These are phyloP conservation scores for Neospora caninum DNA, from an alignment of 169 alveolate species.

Conservation along the genomic window DNA sequence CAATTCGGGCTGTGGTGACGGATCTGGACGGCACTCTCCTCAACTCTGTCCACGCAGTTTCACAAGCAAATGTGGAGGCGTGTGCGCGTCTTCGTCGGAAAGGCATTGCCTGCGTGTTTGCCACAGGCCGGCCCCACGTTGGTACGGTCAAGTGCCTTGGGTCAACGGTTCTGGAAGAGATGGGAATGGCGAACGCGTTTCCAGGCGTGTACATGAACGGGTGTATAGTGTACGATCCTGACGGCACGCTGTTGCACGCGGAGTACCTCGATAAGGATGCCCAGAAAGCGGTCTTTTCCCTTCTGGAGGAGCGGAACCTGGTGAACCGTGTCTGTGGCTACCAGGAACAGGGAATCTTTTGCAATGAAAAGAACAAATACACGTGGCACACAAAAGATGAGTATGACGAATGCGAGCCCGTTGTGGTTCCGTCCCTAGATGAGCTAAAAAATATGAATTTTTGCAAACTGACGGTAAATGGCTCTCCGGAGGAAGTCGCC, in stretches of 20 bases:
- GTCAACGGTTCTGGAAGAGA: background rate
- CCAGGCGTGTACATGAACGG: constrained; percentile 79
- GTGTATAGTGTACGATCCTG: constrained; percentile 67
- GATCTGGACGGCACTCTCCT: constrained; percentile 66
- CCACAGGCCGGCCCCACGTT: constrained; percentile 58
- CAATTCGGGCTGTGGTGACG: constrained; percentile 45
- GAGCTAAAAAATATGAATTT: constrained; percentile 31
- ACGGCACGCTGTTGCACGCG: constrained; percentile 65
- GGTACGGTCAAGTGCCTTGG: constrained; percentile 56
- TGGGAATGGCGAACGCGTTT: constrained; percentile 54
- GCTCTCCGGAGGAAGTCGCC: constrained; percentile 63
- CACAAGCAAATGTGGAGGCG: constrained; percentile 45
- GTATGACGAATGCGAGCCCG: constrained; percentile 55
- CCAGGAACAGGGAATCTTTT: constrained; percentile 54
- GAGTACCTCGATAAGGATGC: constrained; percentile 48
- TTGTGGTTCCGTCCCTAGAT: constrained; percentile 47
- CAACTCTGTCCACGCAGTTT: constrained; percentile 32
- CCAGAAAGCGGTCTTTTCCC: constrained; percentile 57
- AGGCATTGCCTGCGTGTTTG: constrained; percentile 50
- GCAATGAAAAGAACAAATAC: constrained; percentile 59
- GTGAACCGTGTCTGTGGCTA: constrained; percentile 65
- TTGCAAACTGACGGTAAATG: constrained; percentile 69
- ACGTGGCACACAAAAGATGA: constrained; percentile 54
- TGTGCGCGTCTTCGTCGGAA: constrained; percentile 31
- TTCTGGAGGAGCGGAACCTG: constrained; percentile 60